Evolutionary conservation across 768 basidiomycete species (phyloP), one percentile per base, ranked within the genome.

Genomic region (Trametes maxima): DNA sequence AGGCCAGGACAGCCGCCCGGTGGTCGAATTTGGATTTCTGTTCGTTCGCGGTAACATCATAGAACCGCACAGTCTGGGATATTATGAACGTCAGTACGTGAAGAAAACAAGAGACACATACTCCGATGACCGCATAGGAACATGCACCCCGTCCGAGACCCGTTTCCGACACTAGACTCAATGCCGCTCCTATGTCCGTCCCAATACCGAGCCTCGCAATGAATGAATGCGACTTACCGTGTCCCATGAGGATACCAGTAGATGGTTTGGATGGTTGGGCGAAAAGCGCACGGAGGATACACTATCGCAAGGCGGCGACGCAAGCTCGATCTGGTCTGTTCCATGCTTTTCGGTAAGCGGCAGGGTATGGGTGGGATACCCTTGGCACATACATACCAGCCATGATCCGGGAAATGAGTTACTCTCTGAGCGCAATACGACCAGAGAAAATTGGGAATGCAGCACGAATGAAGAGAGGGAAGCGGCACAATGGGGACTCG

Each of bases 161-260:
- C 33, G 17, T 24, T 5, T 13, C 2, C 1, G n/a, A 39, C 16
- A 2, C 40, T 13, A 25, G 52, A 14, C 36, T 13, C 43, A 4
- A 16, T 21, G 43, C 19, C 25, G 43, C 33, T n/a, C 53, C 53
- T 39, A 36, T 24, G n/a, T 22, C 5, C 40, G 42, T 36, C 46
- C 54, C 19, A 21, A 25, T 2, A 17, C 60, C 33, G 13, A 2
- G 1, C 13, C 6, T 37, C 19, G 17, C 35, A 19, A 8, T 3
- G 47, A n/a, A 7, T 1, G 13, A 33, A 53, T 37, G 59, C 42
- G 13, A 64, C 83, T 65, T 56, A 85, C 84, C 22, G 91, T 85
- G 74, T 98, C 96, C 96, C 96, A 98, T 62, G 91, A 89, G 13
- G 92, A 85, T 17, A 91, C 92, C 0, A 98, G 76, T 1, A 98